phyloP scores from a whole-genome alignment of 1,284 basidiomycete genomes.

The Inonotus obliquus region DNA sequence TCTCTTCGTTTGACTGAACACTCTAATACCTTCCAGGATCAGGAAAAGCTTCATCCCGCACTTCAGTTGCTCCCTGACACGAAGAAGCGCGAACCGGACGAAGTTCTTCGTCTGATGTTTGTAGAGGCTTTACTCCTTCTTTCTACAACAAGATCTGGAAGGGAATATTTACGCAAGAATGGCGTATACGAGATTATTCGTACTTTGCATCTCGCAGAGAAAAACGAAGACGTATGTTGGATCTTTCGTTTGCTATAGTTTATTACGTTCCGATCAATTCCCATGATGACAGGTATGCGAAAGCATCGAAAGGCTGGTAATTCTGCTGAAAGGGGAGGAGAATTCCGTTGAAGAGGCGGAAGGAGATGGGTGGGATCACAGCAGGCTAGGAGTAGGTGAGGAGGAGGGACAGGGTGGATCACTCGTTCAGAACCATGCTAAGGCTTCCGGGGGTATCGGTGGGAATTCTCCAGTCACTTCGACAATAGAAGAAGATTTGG shows the following conservation, averaged over 20 bases:
- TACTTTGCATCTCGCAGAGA: constrained; percentile 77
- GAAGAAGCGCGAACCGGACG: constrained; percentile 83
- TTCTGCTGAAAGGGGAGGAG: constrained; percentile 44
- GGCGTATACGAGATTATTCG: constrained; percentile 89
- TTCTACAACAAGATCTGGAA: constrained; percentile 84
- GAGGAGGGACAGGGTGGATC: constrained; percentile 16
- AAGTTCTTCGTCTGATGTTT: constrained; percentile 76
- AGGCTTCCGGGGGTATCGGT: constrained; percentile 3
- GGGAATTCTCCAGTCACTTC: not conserved
- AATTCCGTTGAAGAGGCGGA: constrained; percentile 18
- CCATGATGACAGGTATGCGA: constrained; percentile 41
- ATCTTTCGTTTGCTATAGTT: not conserved
- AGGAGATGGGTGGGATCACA: constrained; percentile 11
- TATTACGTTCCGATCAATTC: not conserved
- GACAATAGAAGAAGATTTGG: constrained; percentile 29
- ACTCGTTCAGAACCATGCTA: constrained; percentile 27
- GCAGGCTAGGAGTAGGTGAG: not conserved
- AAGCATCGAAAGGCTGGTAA: constrained; percentile 48
- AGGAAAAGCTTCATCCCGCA: constrained; percentile 80
- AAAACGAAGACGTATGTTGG: constrained; percentile 60
- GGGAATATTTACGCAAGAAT: constrained; percentile 74
- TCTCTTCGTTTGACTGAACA: not conserved
- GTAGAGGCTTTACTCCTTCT: constrained; percentile 88
- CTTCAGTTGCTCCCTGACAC: constrained; percentile 86
- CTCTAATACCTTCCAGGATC: constrained; percentile 54